Conservation (phyloP, 352 stramenopile species). For the Globisporangium middletonii region DNA sequence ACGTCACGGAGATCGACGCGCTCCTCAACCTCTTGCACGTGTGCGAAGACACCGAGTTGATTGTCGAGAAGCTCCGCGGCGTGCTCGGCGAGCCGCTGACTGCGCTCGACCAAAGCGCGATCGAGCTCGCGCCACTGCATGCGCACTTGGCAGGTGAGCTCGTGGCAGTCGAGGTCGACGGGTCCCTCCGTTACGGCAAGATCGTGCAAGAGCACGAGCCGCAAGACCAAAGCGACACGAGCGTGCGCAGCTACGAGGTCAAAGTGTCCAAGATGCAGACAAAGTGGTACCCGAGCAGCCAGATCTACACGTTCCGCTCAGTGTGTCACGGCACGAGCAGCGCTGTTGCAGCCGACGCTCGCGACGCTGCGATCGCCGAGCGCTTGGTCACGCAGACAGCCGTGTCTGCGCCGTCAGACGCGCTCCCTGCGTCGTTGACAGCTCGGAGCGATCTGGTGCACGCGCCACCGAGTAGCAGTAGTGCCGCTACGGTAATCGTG, state of each 20-base stretch:
- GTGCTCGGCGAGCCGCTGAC: slow-evolving; percentile 44
- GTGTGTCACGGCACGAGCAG: slow-evolving; percentile 16
- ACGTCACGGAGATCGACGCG: slow-evolving; percentile 38
- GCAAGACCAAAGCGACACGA: slow-evolving; percentile 13
- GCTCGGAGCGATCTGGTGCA: too few species aligned
- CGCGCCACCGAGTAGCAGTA: background rate
- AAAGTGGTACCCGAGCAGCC: slow-evolving; percentile 39
- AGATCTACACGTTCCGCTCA: slow-evolving; percentile 74
- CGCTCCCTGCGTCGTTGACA: slow-evolving; percentile 12
- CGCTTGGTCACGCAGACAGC: background rate
- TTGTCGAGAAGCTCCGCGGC: slow-evolving; percentile 64
- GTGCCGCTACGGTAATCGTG: slow-evolving; percentile 10
- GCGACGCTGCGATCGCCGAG: background rate
- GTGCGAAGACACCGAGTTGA: slow-evolving; percentile 52
- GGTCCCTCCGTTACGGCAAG: slow-evolving; percentile 53
- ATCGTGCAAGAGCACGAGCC: slow-evolving; percentile 34
- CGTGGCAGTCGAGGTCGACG: slow-evolving; percentile 47
- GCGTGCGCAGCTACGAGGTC: slow-evolving; percentile 56
- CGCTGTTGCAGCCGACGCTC: background rate
- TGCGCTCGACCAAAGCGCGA: slow-evolving; percentile 30
- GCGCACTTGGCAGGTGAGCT: slow-evolving; percentile 68
- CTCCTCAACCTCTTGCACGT: slow-evolving; percentile 57
- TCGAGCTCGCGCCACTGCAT: slow-evolving; percentile 59
- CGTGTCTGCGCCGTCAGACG: background rate
- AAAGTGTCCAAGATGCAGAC: slow-evolving; percentile 36